Conservation (phyloP, 805 yeast genomes). For the Saccharomyces eubayanus region DNA sequence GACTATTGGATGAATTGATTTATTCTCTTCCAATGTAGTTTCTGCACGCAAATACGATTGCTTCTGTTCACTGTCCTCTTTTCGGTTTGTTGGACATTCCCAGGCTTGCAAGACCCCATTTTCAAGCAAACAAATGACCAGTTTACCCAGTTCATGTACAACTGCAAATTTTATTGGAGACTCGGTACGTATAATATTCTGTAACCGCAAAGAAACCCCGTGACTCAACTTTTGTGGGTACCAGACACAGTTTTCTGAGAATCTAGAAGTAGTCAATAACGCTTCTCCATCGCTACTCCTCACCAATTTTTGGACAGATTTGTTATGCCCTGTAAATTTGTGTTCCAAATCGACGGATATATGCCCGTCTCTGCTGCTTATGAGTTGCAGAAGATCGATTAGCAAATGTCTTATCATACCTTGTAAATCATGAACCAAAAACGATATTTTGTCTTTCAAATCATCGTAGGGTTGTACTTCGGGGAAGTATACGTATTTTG, state of each 20-base stretch:
- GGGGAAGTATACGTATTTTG: slow-evolving; percentile 31
- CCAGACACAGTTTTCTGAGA: slow-evolving; percentile 53
- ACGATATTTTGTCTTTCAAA: slow-evolving; percentile 28
- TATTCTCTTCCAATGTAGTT: slow-evolving; percentile 2
- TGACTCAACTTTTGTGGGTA: slow-evolving; percentile 31
- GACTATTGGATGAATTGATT: slow-evolving; percentile 16
- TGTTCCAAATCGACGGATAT: slow-evolving; percentile 32
- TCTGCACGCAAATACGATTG: slow-evolving; percentile 12
- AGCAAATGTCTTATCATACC: slow-evolving; percentile 33
- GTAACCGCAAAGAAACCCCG: slow-evolving; percentile 32
- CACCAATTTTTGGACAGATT: slow-evolving; percentile 59
- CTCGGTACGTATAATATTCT: slow-evolving; percentile 38
- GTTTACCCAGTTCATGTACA: slow-evolving; percentile 40
- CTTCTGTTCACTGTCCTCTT: slow-evolving; percentile 21
- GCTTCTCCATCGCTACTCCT: slow-evolving; percentile 63
- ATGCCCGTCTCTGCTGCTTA: neutral
- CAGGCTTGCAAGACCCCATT: slow-evolving; percentile 43
- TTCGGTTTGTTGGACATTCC: slow-evolving; percentile 39
- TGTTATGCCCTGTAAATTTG: slow-evolving; percentile 78
- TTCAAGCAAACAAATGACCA: slow-evolving; percentile 39
- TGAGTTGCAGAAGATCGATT: slow-evolving; percentile 19
- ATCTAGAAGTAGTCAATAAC: slow-evolving; percentile 50
- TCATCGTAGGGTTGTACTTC: slow-evolving; percentile 28
- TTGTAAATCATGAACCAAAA: slow-evolving; percentile 40
- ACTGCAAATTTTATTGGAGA: slow-evolving; percentile 42